Percentiles rank a stretch among this genome's conserved stretches.
phyloP scores from a whole-genome alignment of 441 rosid species.

The Croton setiger region DNA sequence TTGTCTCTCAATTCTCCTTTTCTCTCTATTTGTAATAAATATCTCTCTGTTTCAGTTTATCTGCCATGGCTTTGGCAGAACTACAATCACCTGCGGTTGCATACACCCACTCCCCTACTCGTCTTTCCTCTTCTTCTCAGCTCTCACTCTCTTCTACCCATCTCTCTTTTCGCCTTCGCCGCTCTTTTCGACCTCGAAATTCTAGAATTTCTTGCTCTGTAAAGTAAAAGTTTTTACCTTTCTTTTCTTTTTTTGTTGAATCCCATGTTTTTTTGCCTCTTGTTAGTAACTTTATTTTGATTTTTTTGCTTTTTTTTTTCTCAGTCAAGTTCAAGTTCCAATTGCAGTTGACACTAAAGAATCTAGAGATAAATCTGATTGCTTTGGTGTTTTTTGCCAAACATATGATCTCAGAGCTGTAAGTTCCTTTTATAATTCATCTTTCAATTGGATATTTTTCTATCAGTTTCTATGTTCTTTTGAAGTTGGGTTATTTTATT shows the following conservation, averaged over 20 bases:
- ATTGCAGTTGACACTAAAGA: slow-evolving; percentile 43
- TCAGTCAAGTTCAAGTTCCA: slow-evolving; percentile 51
- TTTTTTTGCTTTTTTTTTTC: neutral
- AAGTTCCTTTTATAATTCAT: slow-evolving; percentile 4
- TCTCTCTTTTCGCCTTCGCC: slow-evolving; percentile 41
- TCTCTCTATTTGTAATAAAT: neutral
- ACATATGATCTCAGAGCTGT: slow-evolving; percentile 93
- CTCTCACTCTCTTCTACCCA: slow-evolving; percentile 48
- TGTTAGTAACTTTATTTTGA: neutral
- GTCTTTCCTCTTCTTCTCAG: slow-evolving; percentile 45
- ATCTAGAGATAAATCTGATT: slow-evolving; percentile 49
- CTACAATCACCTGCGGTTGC: slow-evolving; percentile 42
- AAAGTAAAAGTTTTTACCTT: slow-evolving; percentile 46
- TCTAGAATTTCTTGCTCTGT: slow-evolving; percentile 68
- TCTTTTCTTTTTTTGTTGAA: neutral
- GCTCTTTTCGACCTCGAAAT: slow-evolving; percentile 31
- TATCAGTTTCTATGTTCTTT: no score
- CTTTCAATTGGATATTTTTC: no score
- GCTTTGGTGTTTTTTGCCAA: slow-evolving; percentile 87
- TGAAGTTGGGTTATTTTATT: neutral
- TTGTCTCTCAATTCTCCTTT: neutral
- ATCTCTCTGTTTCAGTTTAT: neutral
- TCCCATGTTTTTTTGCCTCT: neutral
- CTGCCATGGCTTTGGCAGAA: slow-evolving; percentile 68
- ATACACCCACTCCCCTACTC: slow-evolving; percentile 30